Evolutionary conservation across 345 rosid species (phyloP).

Genomic region (Arabidopsis thaliana): DNA sequence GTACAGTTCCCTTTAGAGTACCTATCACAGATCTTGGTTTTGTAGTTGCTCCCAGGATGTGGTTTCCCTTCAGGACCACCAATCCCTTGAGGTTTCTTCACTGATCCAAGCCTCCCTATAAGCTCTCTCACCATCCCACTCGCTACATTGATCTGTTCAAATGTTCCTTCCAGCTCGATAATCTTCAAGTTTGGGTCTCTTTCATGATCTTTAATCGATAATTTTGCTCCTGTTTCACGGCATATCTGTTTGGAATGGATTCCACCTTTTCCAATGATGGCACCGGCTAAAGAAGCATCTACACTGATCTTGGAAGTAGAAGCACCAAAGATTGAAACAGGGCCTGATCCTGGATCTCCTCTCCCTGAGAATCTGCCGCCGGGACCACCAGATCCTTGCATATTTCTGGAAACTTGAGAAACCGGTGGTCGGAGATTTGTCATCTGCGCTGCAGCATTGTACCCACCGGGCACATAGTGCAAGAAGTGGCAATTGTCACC

Average conservation of each 20-base stretch:
- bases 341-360: conserved; percentile 51
- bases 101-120: conserved; percentile 57
- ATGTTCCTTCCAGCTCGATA: conserved; percentile 84
- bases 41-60: conserved; percentile 62
- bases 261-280: conserved; percentile 87
- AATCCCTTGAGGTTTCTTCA: conserved; percentile 34
- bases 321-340: conserved; percentile 77
- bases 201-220: conserved; percentile 78
- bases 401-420: conserved; percentile 58
- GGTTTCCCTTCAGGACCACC: conserved; percentile 52
- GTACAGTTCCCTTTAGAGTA: conserved; percentile 79
- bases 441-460: conserved; percentile 80
- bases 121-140: conserved; percentile 80
- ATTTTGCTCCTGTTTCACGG: conserved; percentile 77
- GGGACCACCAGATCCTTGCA: conserved; percentile 49
- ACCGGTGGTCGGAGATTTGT: conserved; percentile 60
- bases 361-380: conserved; percentile 59
- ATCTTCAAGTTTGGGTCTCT: conserved; percentile 65
- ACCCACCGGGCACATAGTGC: conserved; percentile 86
- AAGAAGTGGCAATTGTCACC: conserved; percentile 92
- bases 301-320: conserved; percentile 84
- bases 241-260: conserved; percentile 77
- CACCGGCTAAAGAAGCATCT: conserved; percentile 84
- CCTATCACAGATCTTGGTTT: conserved; percentile 84
- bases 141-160: conserved; percentile 85